phyloP scores from a whole-genome alignment of 2,329 filamentous ascomycete genomes.

The Cladosporium oxysporum region DNA sequence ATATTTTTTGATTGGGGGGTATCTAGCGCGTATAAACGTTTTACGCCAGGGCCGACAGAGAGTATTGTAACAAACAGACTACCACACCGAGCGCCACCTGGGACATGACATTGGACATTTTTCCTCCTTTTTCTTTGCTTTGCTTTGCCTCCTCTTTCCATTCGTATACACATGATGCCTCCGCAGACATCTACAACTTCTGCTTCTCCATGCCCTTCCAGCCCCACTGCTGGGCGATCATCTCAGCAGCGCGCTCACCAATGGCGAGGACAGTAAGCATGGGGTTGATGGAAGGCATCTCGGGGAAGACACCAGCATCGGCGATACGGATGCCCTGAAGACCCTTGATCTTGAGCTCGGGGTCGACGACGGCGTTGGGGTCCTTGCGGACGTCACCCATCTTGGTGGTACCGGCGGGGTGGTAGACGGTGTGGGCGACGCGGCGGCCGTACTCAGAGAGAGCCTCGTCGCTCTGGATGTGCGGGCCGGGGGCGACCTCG shows the following conservation, averaged over 20 bases:
- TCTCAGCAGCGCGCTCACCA: slow-evolving; percentile 80
- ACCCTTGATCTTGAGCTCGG: slow-evolving; percentile 69
- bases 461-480: slow-evolving; percentile 74
- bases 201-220: slow-evolving; percentile 61
- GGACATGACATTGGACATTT: not conserved
- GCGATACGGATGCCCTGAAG: slow-evolving; percentile 75
- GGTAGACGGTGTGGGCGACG: slow-evolving; percentile 86
- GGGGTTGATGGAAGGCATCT: slow-evolving; percentile 83
- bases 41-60: not conserved
- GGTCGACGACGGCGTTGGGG: slow-evolving; percentile 76
- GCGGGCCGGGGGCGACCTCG: slow-evolving; percentile 76
- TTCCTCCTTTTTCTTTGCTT: not conserved
- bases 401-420: slow-evolving; percentile 85
- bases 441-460: slow-evolving; percentile 78
- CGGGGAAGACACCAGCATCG: slow-evolving; percentile 85
- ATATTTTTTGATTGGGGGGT: slow-evolving; percentile 7
- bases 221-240: slow-evolving; percentile 73
- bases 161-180: not conserved
- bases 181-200: slow-evolving; percentile 47
- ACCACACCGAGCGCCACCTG: not conserved
- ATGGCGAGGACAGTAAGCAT: slow-evolving; percentile 87
- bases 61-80: not conserved
- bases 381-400: slow-evolving; percentile 77
- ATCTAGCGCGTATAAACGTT: slow-evolving; percentile 15
- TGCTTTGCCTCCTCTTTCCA: not conserved